Evolutionary conservation across 2,329 filamentous ascomycete species (phyloP).

Genomic region (Aurifilum marmelostoma): DNA sequence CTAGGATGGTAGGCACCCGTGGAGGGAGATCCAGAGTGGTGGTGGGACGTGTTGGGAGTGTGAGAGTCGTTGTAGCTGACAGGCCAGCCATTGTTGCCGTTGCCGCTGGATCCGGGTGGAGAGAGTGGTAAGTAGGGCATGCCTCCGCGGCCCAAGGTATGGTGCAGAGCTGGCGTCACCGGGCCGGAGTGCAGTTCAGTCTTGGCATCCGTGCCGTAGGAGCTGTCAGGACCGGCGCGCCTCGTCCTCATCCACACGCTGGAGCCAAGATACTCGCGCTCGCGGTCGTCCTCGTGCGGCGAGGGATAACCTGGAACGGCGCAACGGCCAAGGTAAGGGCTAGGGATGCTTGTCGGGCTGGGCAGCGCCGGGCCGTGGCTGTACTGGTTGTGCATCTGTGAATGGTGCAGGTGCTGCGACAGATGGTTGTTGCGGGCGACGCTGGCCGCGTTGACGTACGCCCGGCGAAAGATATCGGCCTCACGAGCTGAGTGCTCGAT

Average conservation of each 20-base stretch:
- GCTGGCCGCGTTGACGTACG: conserved; percentile 36
- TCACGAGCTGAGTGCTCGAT: conserved; percentile 57
- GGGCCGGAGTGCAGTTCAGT: conserved; percentile 29
- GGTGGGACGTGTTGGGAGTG: conserved; percentile 18
- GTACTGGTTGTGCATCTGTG: conserved; percentile 22
- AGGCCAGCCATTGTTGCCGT: conserved; percentile 25
- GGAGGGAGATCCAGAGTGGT: conserved; percentile 15
- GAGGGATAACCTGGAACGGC: conserved; percentile 17
- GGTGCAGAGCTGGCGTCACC: conserved; percentile 19
- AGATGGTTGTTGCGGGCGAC: conserved; percentile 24
- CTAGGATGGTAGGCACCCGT: conserved; percentile 28
- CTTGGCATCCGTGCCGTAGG: conserved; percentile 48
- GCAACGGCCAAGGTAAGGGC: conserved; percentile 23
- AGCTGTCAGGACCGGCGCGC: conserved; percentile 34
- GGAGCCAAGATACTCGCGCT: conserved; percentile 27
- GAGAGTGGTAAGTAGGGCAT: conserved; percentile 25
- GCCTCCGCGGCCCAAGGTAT: background rate
- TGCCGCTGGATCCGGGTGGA: conserved; percentile 21
- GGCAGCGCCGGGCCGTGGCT: conserved; percentile 30
- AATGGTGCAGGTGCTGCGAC: conserved; percentile 24
- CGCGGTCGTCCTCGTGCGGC: conserved; percentile 29
- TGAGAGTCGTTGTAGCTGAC: conserved; percentile 34
- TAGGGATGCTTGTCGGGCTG: conserved; percentile 32
- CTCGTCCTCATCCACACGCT: conserved; percentile 38
- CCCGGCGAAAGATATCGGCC: conserved; percentile 47